Percentiles rank a stretch among this genome's conserved stretches.
Evolutionary conservation across 2,329 filamentous ascomycete genomes (phyloP).

Genomic region (Colletotrichum gigasporum): DNA sequence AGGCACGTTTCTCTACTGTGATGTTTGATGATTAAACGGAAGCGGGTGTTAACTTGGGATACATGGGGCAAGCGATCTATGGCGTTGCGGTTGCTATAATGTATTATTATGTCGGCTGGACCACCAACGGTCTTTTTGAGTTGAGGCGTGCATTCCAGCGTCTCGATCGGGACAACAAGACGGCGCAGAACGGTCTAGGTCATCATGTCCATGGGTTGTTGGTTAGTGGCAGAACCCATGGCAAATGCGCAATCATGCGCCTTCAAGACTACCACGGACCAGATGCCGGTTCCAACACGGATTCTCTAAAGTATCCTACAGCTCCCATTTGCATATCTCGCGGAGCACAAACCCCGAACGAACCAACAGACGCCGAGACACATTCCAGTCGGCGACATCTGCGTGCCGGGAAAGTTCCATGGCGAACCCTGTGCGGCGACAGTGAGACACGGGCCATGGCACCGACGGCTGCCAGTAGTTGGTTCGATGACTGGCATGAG

Average conservation of each 20-base stretch:
- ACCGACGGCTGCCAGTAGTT: too few species aligned
- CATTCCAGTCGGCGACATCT: too few species aligned
- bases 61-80: slow-evolving; percentile 1
- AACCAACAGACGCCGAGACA: too few species aligned
- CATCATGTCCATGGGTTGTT: background rate
- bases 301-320: too few species aligned
- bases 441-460: too few species aligned
- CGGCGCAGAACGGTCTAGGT: background rate
- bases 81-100: slow-evolving; percentile 37
- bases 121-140: slow-evolving; percentile 10
- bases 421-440: too few species aligned
- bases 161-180: background rate
- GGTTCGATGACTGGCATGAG: too few species aligned
- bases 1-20: background rate
- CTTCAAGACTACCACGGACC: background rate
- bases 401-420: too few species aligned
- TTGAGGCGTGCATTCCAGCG: slow-evolving; percentile 1
- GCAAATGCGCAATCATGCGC: background rate
- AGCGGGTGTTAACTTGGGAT: background rate
- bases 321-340: too few species aligned
- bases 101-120: slow-evolving; percentile 32
- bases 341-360: too few species aligned
- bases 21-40: too few species aligned
- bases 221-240: background rate
- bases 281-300: background rate